phyloP scores from a whole-genome alignment of 179 eudicot species.

The Spinacia oleracea region DNA sequence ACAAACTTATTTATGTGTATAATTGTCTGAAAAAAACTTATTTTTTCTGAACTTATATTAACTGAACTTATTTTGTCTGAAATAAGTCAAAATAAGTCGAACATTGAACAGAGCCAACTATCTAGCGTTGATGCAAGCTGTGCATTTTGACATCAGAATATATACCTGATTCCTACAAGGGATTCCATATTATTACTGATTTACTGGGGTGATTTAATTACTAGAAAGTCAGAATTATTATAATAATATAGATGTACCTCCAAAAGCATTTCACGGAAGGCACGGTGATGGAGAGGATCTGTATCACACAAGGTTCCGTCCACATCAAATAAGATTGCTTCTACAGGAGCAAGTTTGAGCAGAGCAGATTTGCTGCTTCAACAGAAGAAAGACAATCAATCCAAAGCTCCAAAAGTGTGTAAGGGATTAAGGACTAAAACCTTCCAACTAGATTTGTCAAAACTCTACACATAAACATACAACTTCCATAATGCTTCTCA shows the following conservation, averaged over 20 bases:
- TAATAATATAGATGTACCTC: slow-evolving; percentile 44
- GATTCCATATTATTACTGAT: not conserved
- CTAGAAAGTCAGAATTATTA: not conserved
- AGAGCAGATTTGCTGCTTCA: slow-evolving; percentile 50
- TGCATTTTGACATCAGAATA: slow-evolving; percentile 3
- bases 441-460: not conserved
- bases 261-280: slow-evolving; percentile 78
- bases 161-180: slow-evolving; percentile 3
- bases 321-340: slow-evolving; percentile 79
- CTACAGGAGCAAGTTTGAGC: slow-evolving; percentile 67
- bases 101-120: no score
- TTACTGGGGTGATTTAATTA: not conserved
- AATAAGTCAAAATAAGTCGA: no score
- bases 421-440: not conserved
- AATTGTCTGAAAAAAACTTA: no score
- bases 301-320: slow-evolving; percentile 95
- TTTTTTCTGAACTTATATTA: no score
- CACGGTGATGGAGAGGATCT: slow-evolving; percentile 74
- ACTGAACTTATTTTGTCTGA: no score
- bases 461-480: slow-evolving; percentile 1
- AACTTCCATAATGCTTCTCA: not conserved
- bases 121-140: not conserved
- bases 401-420: not conserved
- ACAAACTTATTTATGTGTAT: no score
- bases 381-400: slow-evolving; percentile 24